Evolutionary conservation across 1,284 basidiomycete species (phyloP).

Genomic region (Sporisorium iseilematis-ciliati): DNA sequence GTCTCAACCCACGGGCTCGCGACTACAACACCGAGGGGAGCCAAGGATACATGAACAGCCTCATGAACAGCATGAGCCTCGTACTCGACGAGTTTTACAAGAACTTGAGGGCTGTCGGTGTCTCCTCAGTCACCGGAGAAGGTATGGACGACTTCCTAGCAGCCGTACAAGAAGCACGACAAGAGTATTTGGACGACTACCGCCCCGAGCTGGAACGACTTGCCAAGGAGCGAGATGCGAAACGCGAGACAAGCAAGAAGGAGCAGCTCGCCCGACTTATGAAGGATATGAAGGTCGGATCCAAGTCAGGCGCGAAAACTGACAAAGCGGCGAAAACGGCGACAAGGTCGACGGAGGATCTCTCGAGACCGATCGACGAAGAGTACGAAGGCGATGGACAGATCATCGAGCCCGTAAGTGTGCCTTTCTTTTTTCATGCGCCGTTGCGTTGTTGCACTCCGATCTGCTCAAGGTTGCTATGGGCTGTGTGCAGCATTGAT

Average conservation of each 20-base stretch:
- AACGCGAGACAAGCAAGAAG: slow-evolving; percentile 75
- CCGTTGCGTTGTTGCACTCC: background rate
- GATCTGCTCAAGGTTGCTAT: background rate
- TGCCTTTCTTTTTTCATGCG: background rate
- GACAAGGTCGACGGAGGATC: slow-evolving; percentile 32
- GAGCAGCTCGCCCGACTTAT: slow-evolving; percentile 85
- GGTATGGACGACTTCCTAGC: slow-evolving; percentile 91
- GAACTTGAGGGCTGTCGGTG: slow-evolving; percentile 92
- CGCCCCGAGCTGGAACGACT: slow-evolving; percentile 87
- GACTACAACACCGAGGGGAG: slow-evolving; percentile 67
- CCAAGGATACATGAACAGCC: slow-evolving; percentile 95
- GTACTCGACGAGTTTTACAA: slow-evolving; percentile 99
- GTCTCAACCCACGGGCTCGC: slow-evolving; percentile 28
- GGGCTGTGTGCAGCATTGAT: background rate
- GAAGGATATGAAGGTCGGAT: slow-evolving; percentile 79
- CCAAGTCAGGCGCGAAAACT: slow-evolving; percentile 5
- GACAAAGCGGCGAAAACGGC: slow-evolving; percentile 12
- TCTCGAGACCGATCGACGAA: slow-evolving; percentile 46
- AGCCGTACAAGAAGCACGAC: slow-evolving; percentile 86
- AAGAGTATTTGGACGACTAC: slow-evolving; percentile 90
- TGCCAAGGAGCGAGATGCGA: slow-evolving; percentile 73
- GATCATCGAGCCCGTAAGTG: slow-evolving; percentile 66
- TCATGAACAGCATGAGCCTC: slow-evolving; percentile 99
- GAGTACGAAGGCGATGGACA: slow-evolving; percentile 68
- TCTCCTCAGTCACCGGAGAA: slow-evolving; percentile 92